phyloP scores from a whole-genome alignment of 2,329 filamentous ascomycete species.

The Aureobasidium leucospermi region DNA sequence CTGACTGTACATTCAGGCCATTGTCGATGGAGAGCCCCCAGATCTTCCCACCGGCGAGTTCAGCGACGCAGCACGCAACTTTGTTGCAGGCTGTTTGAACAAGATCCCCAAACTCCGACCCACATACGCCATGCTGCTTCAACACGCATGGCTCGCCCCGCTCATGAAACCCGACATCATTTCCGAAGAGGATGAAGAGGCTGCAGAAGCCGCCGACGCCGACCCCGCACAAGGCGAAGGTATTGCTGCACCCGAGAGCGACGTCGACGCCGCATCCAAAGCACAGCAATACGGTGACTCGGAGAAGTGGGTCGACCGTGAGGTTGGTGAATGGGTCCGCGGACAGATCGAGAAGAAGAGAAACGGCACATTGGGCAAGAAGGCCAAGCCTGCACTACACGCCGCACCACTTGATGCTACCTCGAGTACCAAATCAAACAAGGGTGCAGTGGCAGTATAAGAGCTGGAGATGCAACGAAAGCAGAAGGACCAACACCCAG shows the following conservation, averaged over 20 bases:
- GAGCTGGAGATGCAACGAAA: not conserved
- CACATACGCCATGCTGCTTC: slow-evolving; percentile 83
- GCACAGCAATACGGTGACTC: slow-evolving; percentile 14
- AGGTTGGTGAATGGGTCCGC: slow-evolving; percentile 82
- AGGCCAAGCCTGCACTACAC: slow-evolving; percentile 73
- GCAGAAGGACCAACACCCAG: not conserved
- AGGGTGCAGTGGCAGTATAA: slow-evolving; percentile 8
- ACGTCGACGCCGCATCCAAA: slow-evolving; percentile 18
- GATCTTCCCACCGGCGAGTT: slow-evolving; percentile 72
- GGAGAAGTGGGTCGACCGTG: slow-evolving; percentile 55
- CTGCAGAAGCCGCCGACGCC: slow-evolving; percentile 23
- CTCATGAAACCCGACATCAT: slow-evolving; percentile 72
- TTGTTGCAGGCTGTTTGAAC: slow-evolving; percentile 83
- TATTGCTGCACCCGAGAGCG: slow-evolving; percentile 28
- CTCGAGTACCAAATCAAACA: slow-evolving; percentile 3
- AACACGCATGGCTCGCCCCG: slow-evolving; percentile 78
- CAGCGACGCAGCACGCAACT: slow-evolving; percentile 72
- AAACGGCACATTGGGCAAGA: slow-evolving; percentile 48
- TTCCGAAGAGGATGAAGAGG: slow-evolving; percentile 60
- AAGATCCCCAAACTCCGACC: slow-evolving; percentile 88
- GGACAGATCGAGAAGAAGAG: slow-evolving; percentile 60
- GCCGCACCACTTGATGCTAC: slow-evolving; percentile 69
- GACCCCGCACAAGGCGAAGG: slow-evolving; percentile 9
- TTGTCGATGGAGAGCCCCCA: slow-evolving; percentile 94
- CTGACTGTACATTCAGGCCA: slow-evolving; percentile 57